Base-by-base conservation (phyloP, 768 basidiomycete species). In the Thelephora ganbajun region DNA sequence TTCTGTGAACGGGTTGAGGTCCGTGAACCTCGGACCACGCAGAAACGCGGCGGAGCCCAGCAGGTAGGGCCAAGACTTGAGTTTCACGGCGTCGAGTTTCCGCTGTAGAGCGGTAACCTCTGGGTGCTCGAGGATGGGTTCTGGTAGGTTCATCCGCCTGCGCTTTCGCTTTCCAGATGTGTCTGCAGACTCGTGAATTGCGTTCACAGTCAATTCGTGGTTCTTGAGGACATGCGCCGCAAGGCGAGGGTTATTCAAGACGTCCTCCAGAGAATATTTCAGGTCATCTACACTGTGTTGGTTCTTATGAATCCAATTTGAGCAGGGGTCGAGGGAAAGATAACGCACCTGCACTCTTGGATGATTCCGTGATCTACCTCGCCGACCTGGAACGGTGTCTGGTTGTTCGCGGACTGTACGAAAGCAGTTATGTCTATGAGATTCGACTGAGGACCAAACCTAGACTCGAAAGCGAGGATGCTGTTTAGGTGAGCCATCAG, bases 31-130 rank as follows among this genome's bases (percentile, higher is more conserved):
- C 22, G 80, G 66, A 2, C 76, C 64, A 26, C 83, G 72, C 58
- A 81, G 72, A 56, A 85, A 86, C 16, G 72, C 60, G 0, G 72
- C 72, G 11, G 83, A 66, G 48, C 76, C 74, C 48, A 67, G 55
- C 16, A 67, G 62, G 35, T 80, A 85, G 83, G 69, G 70, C 74
- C 79, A 85, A 53, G 77, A 72, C 35, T 63, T 69, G 18, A 88
- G 67, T 36, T 71, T 59, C 13, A 78, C 61, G 2, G 56, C 53
- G 11, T 77, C 75, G n/a, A 88, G 57, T 16, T 64, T 65, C 41
- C 67, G 62, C 55, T 79, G 72, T 4, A 87, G 54, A 1, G 58
- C 58, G 1, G 61, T 55, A 1, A 79, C 70, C 22, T 80, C 76
- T 6, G 69, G 61, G 3, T 63, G 58, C 41, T 71, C 66, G n/a